These are phyloP conservation scores for Diaporthe destruens DNA, from an alignment of 2,329 filamentous ascomycete genomes.

Conservation along the genomic window DNA sequence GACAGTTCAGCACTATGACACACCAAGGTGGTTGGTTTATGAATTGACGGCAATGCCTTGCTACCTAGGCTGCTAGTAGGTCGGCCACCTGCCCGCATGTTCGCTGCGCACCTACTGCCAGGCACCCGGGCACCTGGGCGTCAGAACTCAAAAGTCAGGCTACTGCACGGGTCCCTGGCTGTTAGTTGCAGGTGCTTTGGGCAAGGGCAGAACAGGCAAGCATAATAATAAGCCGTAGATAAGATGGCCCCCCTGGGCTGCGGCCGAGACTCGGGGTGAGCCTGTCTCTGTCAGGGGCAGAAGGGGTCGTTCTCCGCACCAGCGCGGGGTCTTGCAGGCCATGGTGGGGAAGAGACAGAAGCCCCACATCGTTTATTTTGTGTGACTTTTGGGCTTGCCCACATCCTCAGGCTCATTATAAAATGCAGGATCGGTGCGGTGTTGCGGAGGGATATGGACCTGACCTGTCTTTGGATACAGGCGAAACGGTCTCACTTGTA, in stretches of 20 bases:
- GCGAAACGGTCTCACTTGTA: too few relatives aligned
- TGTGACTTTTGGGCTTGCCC: neutral
- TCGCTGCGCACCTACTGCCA: neutral
- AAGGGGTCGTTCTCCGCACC: neutral
- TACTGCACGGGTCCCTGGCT: slow-evolving; percentile 13
- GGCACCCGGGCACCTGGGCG: neutral
- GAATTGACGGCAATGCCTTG: neutral
- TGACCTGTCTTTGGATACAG: too few relatives aligned
- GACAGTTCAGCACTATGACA: neutral
- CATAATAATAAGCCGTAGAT: neutral
- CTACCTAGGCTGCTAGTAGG: too few relatives aligned
- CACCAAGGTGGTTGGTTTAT: too few relatives aligned
- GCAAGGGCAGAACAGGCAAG: too few relatives aligned
- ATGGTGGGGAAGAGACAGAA: neutral
- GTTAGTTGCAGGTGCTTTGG: neutral
- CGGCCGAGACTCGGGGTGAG: neutral
- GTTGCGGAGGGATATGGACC: neutral
- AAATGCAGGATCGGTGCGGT: neutral
- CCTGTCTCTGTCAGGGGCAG: neutral
- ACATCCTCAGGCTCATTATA: neutral
- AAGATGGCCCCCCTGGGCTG: too few relatives aligned
- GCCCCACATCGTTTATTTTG: too few relatives aligned
- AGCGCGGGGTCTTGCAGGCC: neutral
- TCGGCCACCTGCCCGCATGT: neutral
- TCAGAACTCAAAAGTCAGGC: slow-evolving; percentile 17